phyloP scores from a whole-genome alignment of 208 protist genomes.

The Wallacemonas sp. region DNA sequence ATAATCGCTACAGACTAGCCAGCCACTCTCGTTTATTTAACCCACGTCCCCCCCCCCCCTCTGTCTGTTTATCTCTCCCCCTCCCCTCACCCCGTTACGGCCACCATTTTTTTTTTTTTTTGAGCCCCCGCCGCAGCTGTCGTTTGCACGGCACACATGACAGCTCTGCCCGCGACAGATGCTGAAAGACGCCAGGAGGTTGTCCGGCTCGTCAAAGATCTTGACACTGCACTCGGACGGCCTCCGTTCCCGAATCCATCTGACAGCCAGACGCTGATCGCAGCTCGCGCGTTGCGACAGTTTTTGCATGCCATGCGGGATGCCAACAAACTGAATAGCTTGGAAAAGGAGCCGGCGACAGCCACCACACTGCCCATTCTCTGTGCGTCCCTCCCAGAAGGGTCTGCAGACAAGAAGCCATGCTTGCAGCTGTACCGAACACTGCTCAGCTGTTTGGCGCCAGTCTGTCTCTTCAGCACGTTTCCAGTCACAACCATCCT shows the following conservation, averaged over 20 bases:
- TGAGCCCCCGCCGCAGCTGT: no score
- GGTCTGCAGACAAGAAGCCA: constrained; percentile 38
- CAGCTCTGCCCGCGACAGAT: background rate
- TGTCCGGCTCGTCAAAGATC: constrained; percentile 18
- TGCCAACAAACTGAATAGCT: constrained; percentile 17
- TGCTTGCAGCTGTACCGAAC: constrained; percentile 49
- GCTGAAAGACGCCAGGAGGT: background rate
- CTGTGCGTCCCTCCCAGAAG: constrained; percentile 60
- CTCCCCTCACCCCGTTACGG: no score
- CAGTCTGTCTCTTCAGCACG: constrained; percentile 37
- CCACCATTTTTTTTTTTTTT: no score
- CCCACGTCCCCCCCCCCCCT: constrained; percentile 15
- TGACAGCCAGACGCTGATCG: constrained; percentile 13
- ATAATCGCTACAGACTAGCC: no score
- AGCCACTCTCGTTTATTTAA: no score
- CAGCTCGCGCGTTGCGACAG: constrained; percentile 21
- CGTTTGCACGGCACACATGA: no score
- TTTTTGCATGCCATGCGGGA: constrained; percentile 17
- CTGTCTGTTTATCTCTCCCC: background rate
- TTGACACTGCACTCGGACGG: constrained; percentile 54
- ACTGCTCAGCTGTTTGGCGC: constrained; percentile 33
- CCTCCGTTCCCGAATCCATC: constrained; percentile 62
- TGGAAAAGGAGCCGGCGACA: constrained; percentile 34
- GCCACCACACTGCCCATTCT: constrained; percentile 74
- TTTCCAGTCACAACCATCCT: constrained; percentile 66